Percentiles rank a stretch among this genome's conserved stretches.
Evolutionary conservation across 352 stramenopile species (phyloP).

Genomic region (Phytopythium kandeliae): DNA sequence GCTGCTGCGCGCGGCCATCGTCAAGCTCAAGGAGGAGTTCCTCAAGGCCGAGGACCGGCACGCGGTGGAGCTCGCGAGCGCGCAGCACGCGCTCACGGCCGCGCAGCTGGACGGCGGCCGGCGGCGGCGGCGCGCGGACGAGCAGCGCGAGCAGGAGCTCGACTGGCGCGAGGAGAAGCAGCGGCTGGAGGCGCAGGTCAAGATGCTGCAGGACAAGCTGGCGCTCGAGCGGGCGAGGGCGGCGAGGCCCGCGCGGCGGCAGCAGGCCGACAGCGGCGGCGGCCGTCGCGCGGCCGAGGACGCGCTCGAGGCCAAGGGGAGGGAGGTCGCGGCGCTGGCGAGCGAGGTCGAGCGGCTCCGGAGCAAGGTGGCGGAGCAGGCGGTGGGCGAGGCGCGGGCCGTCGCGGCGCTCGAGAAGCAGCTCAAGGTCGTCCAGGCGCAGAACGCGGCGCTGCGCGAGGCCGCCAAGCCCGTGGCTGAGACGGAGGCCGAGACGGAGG

Average conservation of each 20-base stretch:
- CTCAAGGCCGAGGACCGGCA: slow-evolving; percentile 78
- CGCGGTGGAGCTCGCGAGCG: slow-evolving; percentile 60
- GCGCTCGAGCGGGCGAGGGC: slow-evolving; percentile 21
- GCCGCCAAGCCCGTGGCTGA: slow-evolving; percentile 8
- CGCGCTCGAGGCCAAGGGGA: too few relatives aligned
- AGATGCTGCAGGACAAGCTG: slow-evolving; percentile 69
- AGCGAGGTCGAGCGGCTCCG: slow-evolving; percentile 51
- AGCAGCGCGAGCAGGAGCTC: slow-evolving; percentile 29
- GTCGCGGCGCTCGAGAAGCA: slow-evolving; percentile 63
- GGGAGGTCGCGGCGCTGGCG: slow-evolving; percentile 18
- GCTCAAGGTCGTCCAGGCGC: slow-evolving; percentile 63
- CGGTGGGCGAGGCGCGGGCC: slow-evolving; percentile 31
- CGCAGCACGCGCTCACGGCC: slow-evolving; percentile 28
- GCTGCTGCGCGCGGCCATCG: slow-evolving; percentile 68
- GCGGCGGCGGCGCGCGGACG: slow-evolving; percentile 32
- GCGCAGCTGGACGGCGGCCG: slow-evolving; percentile 20
- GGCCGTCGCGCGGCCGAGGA: slow-evolving; percentile 20
- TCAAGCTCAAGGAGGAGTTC: slow-evolving; percentile 88
- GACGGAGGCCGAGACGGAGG: not conserved
- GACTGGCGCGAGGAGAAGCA: slow-evolving; percentile 44
- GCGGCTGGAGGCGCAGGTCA: slow-evolving; percentile 42
- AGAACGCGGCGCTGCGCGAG: slow-evolving; percentile 79
- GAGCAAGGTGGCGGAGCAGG: slow-evolving; percentile 49
- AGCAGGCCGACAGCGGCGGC: slow-evolving; percentile 12
- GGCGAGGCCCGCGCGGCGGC: slow-evolving; percentile 9